phyloP scores from a whole-genome alignment of 75 land plant genomes.

The Pinus albicaulis region DNA sequence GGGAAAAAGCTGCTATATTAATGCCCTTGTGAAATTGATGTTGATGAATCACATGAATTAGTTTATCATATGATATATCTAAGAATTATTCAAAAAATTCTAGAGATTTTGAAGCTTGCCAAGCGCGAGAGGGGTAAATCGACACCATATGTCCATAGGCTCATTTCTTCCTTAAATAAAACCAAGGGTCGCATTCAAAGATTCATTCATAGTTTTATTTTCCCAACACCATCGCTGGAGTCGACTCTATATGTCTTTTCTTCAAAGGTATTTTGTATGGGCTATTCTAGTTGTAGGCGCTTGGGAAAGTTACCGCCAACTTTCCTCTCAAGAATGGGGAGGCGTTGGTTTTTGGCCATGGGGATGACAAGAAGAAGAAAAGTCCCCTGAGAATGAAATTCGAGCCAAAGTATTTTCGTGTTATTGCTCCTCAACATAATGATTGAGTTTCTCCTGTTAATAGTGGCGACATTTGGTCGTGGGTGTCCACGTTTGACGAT shows the following conservation, averaged over 20 bases:
- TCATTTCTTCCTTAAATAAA: slow-evolving; percentile 29
- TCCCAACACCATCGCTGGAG: background rate
- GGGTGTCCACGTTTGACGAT: slow-evolving; percentile 58
- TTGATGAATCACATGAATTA: no score
- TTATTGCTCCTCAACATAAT: background rate
- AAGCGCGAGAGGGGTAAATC: slow-evolving; percentile 9
- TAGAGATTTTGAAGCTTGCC: slow-evolving; percentile 62
- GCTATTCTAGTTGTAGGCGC: slow-evolving; percentile 23
- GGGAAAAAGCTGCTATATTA: no score
- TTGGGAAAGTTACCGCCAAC: background rate
- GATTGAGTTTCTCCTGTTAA: slow-evolving; percentile 2
- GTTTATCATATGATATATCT: no score
- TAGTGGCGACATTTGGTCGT: slow-evolving; percentile 46
- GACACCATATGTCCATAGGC: slow-evolving; percentile 12
- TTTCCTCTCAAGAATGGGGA: slow-evolving; percentile 13
- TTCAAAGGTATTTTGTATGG: slow-evolving; percentile 8
- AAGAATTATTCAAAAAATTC: slow-evolving; percentile 28
- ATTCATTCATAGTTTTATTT: slow-evolving; percentile 5
- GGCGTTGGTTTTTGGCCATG: slow-evolving; percentile 26
- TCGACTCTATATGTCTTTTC: slow-evolving; percentile 12
- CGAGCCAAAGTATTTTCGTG: slow-evolving; percentile 1
- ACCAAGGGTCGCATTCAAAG: slow-evolving; percentile 26
- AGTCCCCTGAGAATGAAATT: background rate
- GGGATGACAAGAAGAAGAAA: background rate
- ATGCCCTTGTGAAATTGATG: no score